Base-by-base conservation (phyloP, 2,329 filamentous ascomycete genomes). In the Arthrobotrys sinensis region DNA sequence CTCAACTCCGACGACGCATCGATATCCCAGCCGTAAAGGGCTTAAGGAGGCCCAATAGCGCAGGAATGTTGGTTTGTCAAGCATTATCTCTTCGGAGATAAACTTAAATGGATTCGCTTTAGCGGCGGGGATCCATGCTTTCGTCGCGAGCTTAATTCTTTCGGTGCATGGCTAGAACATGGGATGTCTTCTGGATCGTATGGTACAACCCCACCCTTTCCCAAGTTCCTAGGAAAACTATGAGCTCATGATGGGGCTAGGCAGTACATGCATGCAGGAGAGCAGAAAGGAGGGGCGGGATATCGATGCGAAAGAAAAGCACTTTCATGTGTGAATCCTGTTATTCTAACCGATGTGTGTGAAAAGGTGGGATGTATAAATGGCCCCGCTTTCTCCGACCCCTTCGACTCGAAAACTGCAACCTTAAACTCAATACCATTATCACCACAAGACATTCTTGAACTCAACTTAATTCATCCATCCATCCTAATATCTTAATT, bases 81-180 rank as follows among this genome's bases (percentile, higher is more conserved):
- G 48, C 52, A 14, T 65, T 19, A 21, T 32, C 36, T 57, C 50
- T 38, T 64, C 71, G 71, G 71, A 76, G 71, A 68, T 76, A 76
- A 69, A 57, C 43, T 28, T 48, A 36, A 16, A 45, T 34, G 10
- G 11, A 32, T 11, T 32, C 28, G 14, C 52, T n/a, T 46, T 28
- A 43, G 43, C 46, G 53, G 32, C 11, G 53, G 34, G 71, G 40
- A 45, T 36, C 48, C 21, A 63, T 70, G 66, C 19, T 60, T 43
- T 60, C 4, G 55, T 63, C 46, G 55, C 67, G 36, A 71, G 55
- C 64, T 38, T 53, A 62, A 43, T 60, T 60, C 67, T 71, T 60
- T 60, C 4, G 19, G 8, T n/a, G 45, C 28, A 28, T 40, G 68
- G 63, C 60, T 65, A 48, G 68, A 71, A 62, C 66, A 46, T 28